Evolutionary conservation across 441 rosid species (phyloP).

Genomic region (Jatropha multifida): DNA sequence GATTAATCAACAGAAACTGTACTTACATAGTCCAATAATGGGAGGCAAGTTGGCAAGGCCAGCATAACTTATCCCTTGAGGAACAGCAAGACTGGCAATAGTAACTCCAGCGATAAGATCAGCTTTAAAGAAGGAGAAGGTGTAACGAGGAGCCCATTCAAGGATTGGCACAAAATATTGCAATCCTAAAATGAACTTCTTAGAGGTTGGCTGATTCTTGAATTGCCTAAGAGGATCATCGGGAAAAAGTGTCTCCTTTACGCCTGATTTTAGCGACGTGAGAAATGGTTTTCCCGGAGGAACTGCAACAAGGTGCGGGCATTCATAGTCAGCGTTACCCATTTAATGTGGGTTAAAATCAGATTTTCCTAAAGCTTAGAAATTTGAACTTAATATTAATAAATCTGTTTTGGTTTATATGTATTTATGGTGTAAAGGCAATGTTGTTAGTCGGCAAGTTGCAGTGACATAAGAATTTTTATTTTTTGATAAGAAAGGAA

Average conservation of each 20-base stretch:
- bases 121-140: conserved; percentile 55
- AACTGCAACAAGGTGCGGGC: conserved; percentile 54
- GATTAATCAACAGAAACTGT: not conserved
- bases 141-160: conserved; percentile 90
- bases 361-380: not conserved
- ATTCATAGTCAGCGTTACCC: conserved; percentile 39
- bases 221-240: conserved; percentile 90
- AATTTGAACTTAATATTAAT: too few relatives aligned
- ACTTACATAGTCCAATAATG: conserved; percentile 83
- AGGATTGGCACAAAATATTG: conserved; percentile 66
- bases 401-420: too few relatives aligned
- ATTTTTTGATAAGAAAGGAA: conserved; percentile 3
- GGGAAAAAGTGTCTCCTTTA: conserved; percentile 83
- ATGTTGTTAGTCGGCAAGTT: conserved; percentile 9
- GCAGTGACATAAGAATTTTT: conserved; percentile 4
- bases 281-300: conserved; percentile 67
- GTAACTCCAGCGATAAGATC: conserved; percentile 82
- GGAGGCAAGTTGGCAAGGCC: conserved; percentile 88
- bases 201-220: conserved; percentile 56
- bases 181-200: conserved; percentile 50
- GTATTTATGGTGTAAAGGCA: not conserved
- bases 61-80: conserved; percentile 97
- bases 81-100: conserved; percentile 87
- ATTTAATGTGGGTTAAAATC: not conserved
- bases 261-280: conserved; percentile 51